A percentile compares a stretch with the other conserved stretches of the same genome.
phyloP scores from a whole-genome alignment of 495 filamentous ascomycete species.

The Aspergillus diversus region DNA sequence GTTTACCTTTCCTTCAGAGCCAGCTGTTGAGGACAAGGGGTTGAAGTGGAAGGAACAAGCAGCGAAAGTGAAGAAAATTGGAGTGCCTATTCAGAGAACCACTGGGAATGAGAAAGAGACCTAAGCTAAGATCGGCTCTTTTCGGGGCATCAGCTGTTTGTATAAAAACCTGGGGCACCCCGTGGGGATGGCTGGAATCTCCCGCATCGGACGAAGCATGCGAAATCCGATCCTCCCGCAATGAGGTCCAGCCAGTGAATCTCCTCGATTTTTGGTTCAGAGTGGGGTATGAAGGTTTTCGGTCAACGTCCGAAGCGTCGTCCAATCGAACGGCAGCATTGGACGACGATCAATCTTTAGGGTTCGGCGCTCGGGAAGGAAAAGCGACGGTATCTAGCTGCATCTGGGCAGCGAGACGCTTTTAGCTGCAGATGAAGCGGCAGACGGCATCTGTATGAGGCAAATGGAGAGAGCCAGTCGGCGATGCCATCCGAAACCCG shows the following conservation, averaged over 20 bases:
- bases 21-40: not conserved
- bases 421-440: too few relatives aligned
- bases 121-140: not conserved
- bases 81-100: not conserved
- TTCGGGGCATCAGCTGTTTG: not conserved
- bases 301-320: conserved; percentile 27
- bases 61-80: not conserved
- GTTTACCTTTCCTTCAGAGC: not conserved
- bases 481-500: conserved; percentile 40
- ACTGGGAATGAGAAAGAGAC: not conserved
- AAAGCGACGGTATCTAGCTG: conserved; percentile 15
- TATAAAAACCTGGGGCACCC: conserved; percentile 30
- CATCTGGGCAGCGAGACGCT: not conserved
- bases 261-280: not conserved
- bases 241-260: conserved; percentile 4
- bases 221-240: conserved; percentile 21
- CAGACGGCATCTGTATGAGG: too few relatives aligned
- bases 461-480: conserved; percentile 18
- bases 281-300: conserved; percentile 3
- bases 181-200: conserved; percentile 37
- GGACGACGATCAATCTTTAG: conserved; percentile 8
- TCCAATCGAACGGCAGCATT: conserved; percentile 14
- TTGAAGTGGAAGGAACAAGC: not conserved
- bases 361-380: conserved; percentile 33
- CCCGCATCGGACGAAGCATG: conserved; percentile 24